A percentile compares a stretch with the other conserved stretches of the same genome.
Conservation (phyloP, 805 yeast genomes). For the Yarrowia keelungensis region DNA sequence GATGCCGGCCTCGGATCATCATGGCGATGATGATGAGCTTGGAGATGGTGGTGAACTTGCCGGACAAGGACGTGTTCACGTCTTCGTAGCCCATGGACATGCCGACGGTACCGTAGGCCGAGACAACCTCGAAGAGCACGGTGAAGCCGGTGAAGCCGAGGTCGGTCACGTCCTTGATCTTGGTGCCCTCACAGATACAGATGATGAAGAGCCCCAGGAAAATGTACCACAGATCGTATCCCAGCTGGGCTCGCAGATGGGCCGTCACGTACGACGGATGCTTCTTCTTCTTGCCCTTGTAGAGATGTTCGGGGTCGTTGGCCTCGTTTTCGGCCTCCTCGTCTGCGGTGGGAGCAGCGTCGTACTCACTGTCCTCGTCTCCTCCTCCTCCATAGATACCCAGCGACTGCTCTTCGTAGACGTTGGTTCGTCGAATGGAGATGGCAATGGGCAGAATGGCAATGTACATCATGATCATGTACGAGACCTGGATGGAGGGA, state of each 20-base stretch:
- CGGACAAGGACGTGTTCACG: conserved; percentile 71
- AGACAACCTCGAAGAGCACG: conserved; percentile 83
- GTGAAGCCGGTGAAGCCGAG: conserved; percentile 70
- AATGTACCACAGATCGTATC: conserved; percentile 94
- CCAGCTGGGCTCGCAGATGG: conserved; percentile 88
- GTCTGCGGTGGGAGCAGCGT: conserved; percentile 23
- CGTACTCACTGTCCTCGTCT: conserved; percentile 44
- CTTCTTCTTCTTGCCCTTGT: conserved; percentile 51
- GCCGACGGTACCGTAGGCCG: conserved; percentile 98
- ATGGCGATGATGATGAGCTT: conserved; percentile 85
- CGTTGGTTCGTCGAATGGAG: conserved; percentile 94
- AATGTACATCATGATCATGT: conserved; percentile 97
- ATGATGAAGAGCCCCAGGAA: conserved; percentile 84
- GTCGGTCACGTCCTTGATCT: conserved; percentile 55
- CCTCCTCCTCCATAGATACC: conserved; percentile 66
- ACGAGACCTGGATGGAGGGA: conserved; percentile 92
- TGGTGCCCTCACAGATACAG: conserved; percentile 82
- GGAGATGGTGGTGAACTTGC: conserved; percentile 71
- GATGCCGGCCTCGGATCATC: conserved; percentile 94
- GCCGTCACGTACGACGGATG: conserved; percentile 75
- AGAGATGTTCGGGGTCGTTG: conserved; percentile 26
- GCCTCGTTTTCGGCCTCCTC: conserved; percentile 40
- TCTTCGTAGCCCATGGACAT: conserved; percentile 83
- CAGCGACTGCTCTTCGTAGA: conserved; percentile 94
- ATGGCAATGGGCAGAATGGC: conserved; percentile 96